A percentile compares a stretch with the other conserved stretches of the same genome.
phyloP scores from a whole-genome alignment of 2,329 filamentous ascomycete species.

The Fusarium temperatum region DNA sequence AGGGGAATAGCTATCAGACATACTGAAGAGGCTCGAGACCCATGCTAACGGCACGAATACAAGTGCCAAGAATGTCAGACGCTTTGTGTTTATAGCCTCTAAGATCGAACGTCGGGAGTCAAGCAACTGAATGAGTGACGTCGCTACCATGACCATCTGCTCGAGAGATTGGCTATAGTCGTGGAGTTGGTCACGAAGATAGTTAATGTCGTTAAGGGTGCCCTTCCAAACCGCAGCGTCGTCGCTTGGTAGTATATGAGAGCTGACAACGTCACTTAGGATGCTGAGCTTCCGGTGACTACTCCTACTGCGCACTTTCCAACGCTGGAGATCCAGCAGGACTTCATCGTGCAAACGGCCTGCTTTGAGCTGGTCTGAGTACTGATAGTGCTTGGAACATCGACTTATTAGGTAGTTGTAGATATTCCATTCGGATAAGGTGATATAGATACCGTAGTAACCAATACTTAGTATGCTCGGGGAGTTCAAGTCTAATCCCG shows the following conservation, averaged over 20 bases:
- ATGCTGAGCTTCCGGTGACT: fast-evolving
- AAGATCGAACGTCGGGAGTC: background rate
- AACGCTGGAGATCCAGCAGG: background rate
- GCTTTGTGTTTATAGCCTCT: background rate
- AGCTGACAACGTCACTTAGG: fast-evolving
- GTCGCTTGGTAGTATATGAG: fast-evolving
- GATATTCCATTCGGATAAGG: background rate
- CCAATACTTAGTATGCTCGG: background rate
- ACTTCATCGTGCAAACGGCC: background rate
- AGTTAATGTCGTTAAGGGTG: background rate
- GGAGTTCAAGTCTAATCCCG: fast-evolving
- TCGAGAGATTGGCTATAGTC: background rate
- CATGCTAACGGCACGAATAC: background rate
- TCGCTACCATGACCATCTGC: background rate
- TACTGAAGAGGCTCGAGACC: background rate
- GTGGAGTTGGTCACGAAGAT: background rate
- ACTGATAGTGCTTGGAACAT: fast-evolving
- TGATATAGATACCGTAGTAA: background rate
- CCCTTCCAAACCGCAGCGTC: fast-evolving
- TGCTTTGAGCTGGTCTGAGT: background rate
- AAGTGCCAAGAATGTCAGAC: background rate
- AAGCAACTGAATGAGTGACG: background rate
- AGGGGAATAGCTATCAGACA: background rate
- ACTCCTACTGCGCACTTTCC: background rate
- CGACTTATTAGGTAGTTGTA: fast-evolving